Base-by-base conservation (phyloP, 2,329 filamentous ascomycete species). In the Lasiodiplodia theobromae region DNA sequence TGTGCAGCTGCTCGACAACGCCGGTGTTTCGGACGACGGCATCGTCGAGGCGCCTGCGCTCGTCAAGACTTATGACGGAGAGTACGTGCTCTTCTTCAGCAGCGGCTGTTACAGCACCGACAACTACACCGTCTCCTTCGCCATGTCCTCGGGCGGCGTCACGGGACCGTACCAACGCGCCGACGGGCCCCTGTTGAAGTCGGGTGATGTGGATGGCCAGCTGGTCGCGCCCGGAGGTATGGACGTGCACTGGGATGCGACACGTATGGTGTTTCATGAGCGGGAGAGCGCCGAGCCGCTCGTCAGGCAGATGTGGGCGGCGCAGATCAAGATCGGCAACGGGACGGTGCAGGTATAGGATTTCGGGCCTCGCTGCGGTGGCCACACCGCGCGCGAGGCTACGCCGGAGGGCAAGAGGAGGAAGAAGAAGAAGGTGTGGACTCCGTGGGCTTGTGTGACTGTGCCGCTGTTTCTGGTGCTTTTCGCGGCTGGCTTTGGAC, bases 1-100 rank as follows among this genome's bases (percentile, higher is more conserved):
- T 0, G 75, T 85, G 44, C 72, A 79, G 72, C 79, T 87, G 16
- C 75, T 87, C 62, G 79, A 86, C 73, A 80, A 84, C 37, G 77
- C 75, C 21, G 74, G 75, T n/a, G 47, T 64, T n/a, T 49, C 67
- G 11, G 75, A 73, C 11, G 85, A 87, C 73, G 86, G 85, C 11
- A 78, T 90, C 1, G 83, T 91, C 23, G 89, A 91, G 76, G 89
- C 88, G 21, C 89, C 89, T 0, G 83, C 82, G 65, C 72, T 90
- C 23, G 77, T 88, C 14, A 77, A 76, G 23, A 79, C 80, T 3
- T 73, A 71, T 0, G 81, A 82, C 21, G 85, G 85, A 2, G 79
- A 81, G 12, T 90, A 90, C 73, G 82, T 88, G 65, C 78, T 91
- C 57, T 89, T 90, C 75, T 91, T 86, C 77, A 89, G 86, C 73